Evolutionary conservation across 129 eudicot genomes (phyloP), one percentile per base, ranked within the genome.

Genomic region (Lactuca sativa): DNA sequence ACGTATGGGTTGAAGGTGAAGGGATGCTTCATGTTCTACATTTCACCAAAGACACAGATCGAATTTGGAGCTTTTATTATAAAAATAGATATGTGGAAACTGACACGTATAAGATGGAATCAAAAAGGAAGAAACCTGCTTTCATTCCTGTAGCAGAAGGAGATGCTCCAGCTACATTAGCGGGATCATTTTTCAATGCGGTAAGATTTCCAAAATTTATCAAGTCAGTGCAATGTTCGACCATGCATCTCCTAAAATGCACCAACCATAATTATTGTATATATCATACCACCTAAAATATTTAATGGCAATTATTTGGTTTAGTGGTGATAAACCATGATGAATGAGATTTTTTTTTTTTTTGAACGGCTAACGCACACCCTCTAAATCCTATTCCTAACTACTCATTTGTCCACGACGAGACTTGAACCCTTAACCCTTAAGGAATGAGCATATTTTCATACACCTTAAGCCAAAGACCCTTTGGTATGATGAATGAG

Each of bases 11-110:
- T 25, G 81, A 77, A 77, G 81, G 81, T 38, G 81, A 77, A 56
- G 77, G 82, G 38, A 78, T 78, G 82, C 67, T 78, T 78, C 82
- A 78, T 71, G 82, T 77, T 25, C 53, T 65, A 18, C 30, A 71
- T 71, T 71, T 78, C 68, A 71, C 7, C 0, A 78, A 64, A 64
- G 56, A 56, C 56, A 7, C 51, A 15, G 14, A 65, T 4, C 73
- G 70, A 38, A 36, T 49, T 3, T 71, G 82, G 82, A 71, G 13
- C 12, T 15, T 71, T 48, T 44, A 16, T 33, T 78, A 78, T 60
- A 78, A 78, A 31, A 78, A 78, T 40, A 64, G 69, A 44, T 58
- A 31, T 34, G 77, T 78, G 44, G 77, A 78, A 65, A 54, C 77
- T 1, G 82, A 78, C 1, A 78, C 82, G n/a, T 78, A 53, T 51